Percentiles rank a stretch among this genome's conserved stretches.
These are phyloP conservation scores for Eucalyptus brandiana DNA, from an alignment of 345 rosid genomes.

Conservation along the genomic window DNA sequence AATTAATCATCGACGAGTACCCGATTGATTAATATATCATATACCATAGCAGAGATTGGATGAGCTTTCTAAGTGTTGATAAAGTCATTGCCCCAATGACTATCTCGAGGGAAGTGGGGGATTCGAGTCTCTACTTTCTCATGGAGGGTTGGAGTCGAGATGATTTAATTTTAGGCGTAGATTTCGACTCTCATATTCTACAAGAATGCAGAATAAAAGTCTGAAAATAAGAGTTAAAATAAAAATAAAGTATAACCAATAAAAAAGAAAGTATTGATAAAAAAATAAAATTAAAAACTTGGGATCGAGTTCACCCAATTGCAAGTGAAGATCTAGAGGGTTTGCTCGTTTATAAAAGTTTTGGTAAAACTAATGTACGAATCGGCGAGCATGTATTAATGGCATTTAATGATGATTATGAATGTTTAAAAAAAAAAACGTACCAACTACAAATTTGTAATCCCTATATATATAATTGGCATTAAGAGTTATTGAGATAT, in stretches of 20 bases:
- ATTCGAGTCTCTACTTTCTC: fast-evolving
- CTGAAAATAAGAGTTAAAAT: no score
- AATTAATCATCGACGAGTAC: not conserved
- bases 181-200: fast-evolving
- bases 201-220: fast-evolving
- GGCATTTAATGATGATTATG: not conserved
- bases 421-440: not conserved
- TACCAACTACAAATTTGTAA: not conserved
- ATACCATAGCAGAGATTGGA: not conserved
- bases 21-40: not conserved
- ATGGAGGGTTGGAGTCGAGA: fast-evolving
- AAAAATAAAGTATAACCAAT: fast-evolving
- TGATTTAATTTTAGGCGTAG: fast-evolving
- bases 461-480: not conserved
- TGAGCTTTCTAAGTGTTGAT: not conserved
- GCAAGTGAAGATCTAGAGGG: not conserved
- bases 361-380: not conserved
- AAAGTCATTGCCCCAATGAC: fast-evolving
- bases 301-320: not conserved
- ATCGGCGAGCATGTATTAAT: not conserved
- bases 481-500: not conserved
- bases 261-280: not conserved
- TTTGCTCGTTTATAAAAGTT: not conserved
- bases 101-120: no score
- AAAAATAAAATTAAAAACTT: not conserved